Evolutionary conservation across 345 rosid species (phyloP).

Genomic region (Rhizophora apiculata): DNA sequence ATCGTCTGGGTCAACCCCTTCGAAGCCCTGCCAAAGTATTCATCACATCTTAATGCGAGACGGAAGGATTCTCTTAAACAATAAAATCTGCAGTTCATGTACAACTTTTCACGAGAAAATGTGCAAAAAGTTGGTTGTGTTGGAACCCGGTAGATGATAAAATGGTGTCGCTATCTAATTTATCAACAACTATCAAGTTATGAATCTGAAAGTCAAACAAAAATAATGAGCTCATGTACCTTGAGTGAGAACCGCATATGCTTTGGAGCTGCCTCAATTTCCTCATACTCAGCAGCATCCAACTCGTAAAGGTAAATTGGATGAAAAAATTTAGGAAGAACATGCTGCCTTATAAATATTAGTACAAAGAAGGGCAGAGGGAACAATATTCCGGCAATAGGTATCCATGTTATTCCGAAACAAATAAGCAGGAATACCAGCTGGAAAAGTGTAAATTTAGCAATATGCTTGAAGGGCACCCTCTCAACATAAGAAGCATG

Average conservation of each 20-base stretch:
- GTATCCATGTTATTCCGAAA: constrained; percentile 41
- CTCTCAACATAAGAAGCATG: constrained; percentile 46
- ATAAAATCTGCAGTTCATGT: too few species aligned
- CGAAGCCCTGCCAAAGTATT: constrained; percentile 1
- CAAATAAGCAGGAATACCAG: constrained; percentile 29
- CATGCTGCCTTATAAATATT: constrained; percentile 28
- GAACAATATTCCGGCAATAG: constrained; percentile 38
- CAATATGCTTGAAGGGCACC: constrained; percentile 31
- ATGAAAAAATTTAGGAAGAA: constrained; percentile 39
- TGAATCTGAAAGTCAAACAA: too few species aligned
- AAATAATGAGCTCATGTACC: not conserved
- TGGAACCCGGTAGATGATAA: too few species aligned
- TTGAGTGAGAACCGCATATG: not conserved
- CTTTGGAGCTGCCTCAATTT: constrained; percentile 31
- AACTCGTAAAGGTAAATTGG: constrained; percentile 40
- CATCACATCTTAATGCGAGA: too few species aligned
- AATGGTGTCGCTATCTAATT: too few species aligned
- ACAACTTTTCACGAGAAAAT: too few species aligned
- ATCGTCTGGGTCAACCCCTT: constrained; percentile 7
- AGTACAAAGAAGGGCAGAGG: constrained; percentile 40
- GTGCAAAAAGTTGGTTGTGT: too few species aligned
- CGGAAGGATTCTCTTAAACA: too few species aligned
- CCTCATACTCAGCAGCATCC: constrained; percentile 68
- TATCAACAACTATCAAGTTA: too few species aligned
- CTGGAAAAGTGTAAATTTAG: constrained; percentile 35